phyloP scores from a whole-genome alignment of 495 filamentous ascomycete species.

The Rhypophila decipiens region DNA sequence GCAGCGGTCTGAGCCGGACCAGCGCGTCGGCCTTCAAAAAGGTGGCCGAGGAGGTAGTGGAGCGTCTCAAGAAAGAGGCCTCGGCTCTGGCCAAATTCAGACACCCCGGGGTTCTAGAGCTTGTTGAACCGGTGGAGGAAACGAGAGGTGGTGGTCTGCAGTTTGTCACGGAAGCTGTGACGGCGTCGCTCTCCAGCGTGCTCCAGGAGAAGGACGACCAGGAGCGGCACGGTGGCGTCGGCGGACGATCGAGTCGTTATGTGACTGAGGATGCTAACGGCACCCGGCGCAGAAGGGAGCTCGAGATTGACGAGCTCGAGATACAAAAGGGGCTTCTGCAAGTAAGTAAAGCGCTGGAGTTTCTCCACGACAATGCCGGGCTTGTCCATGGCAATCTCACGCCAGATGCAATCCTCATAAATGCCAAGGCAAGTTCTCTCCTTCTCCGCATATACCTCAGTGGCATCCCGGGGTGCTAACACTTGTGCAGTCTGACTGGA shows the following conservation, averaged over 20 bases:
- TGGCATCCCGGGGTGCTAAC: slow-evolving; percentile 9
- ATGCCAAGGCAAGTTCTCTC: slow-evolving; percentile 64
- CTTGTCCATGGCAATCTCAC: slow-evolving; percentile 92
- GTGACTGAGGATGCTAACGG: slow-evolving; percentile 77
- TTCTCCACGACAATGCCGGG: slow-evolving; percentile 91
- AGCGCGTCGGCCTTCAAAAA: slow-evolving; percentile 65
- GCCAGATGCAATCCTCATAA: slow-evolving; percentile 90
- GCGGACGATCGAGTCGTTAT: slow-evolving; percentile 68
- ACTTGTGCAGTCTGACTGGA: slow-evolving; percentile 77
- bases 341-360: slow-evolving; percentile 89
- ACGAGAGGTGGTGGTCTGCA: slow-evolving; percentile 84
- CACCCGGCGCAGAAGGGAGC: slow-evolving; percentile 63
- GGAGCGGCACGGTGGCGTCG: slow-evolving; percentile 58
- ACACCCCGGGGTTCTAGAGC: slow-evolving; percentile 86
- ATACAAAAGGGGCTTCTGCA: slow-evolving; percentile 94
- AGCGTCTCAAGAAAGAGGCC: slow-evolving; percentile 85
- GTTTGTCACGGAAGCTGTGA: slow-evolving; percentile 90
- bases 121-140: slow-evolving; percentile 93
- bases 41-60: slow-evolving; percentile 79
- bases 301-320: slow-evolving; percentile 95
- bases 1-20: slow-evolving; percentile 45
- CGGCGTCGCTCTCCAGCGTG: slow-evolving; percentile 75
- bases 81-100: slow-evolving; percentile 77
- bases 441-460: not conserved
- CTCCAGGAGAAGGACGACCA: slow-evolving; percentile 88